A percentile compares a stretch with the other conserved stretches of the same genome.
Evolutionary conservation across 2,329 filamentous ascomycete genomes (phyloP).

Genomic region (Penicillium sp.): DNA sequence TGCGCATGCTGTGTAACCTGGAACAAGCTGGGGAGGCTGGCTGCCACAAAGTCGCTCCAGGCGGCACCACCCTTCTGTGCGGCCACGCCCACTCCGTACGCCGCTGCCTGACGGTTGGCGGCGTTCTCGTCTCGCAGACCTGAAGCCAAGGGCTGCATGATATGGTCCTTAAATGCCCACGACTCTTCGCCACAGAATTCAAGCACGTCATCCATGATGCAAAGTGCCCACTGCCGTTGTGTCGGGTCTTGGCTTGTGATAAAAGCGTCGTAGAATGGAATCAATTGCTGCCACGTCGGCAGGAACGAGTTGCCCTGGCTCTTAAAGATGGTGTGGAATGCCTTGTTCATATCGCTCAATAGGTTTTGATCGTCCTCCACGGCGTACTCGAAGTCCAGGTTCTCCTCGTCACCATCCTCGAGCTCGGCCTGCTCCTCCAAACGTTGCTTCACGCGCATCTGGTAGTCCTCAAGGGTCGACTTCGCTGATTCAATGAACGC

Average conservation of each 20-base stretch:
- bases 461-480: slow-evolving; percentile 88
- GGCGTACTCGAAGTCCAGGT: slow-evolving; percentile 80
- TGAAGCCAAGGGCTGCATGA: slow-evolving; percentile 79
- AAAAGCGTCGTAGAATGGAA: slow-evolving; percentile 82
- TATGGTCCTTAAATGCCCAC: slow-evolving; percentile 80
- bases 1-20: slow-evolving; percentile 77
- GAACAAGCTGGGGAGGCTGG: slow-evolving; percentile 77
- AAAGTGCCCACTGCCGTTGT: slow-evolving; percentile 97
- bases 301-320: slow-evolving; percentile 85
- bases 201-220: slow-evolving; percentile 96
- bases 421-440: slow-evolving; percentile 79
- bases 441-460: slow-evolving; percentile 76
- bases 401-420: slow-evolving; percentile 86
- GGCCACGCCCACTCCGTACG: slow-evolving; percentile 92
- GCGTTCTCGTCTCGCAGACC: slow-evolving; percentile 83
- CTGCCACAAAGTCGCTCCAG: slow-evolving; percentile 84
- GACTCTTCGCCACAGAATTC: slow-evolving; percentile 93
- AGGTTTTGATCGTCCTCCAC: slow-evolving; percentile 97
- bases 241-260: slow-evolving; percentile 78
- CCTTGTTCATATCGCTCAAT: slow-evolving; percentile 99
- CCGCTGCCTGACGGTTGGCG: slow-evolving; percentile 90
- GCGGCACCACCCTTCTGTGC: slow-evolving; percentile 84
- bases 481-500: slow-evolving; percentile 83
- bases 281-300: slow-evolving; percentile 79
- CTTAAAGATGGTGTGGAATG: slow-evolving; percentile 98